Base-by-base conservation (phyloP, 805 yeast species). In the Metschnikowia cerradonensis region DNA sequence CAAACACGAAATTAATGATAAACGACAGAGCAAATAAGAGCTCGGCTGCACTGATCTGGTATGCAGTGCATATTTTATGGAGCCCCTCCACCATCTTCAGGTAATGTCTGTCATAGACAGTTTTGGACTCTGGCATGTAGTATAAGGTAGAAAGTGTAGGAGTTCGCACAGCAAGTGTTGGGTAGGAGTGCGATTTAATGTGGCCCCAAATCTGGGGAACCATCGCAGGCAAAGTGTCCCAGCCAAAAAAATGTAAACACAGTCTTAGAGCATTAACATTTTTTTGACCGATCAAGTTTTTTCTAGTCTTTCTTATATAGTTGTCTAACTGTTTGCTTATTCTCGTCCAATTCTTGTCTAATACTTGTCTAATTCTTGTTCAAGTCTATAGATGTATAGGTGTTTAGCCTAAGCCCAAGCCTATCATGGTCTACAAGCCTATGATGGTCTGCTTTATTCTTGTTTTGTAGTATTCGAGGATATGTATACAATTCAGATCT, bases 1-100 rank as follows among this genome's bases (percentile, higher is more conserved):
- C 89, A 34, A 77, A 45, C 0, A 76, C 36, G 35, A 84, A 70
- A 41, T 82, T 75, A 37, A 62, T 37, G 14, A 67, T 33, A 48
- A 73, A 73, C 44, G 77, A 72, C n/a, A 38, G 26, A 2, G 66
- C 49, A 54, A 65, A 72, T 5, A 59, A 32, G 20, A 68, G 41
- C 52, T 72, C 76, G 1, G 59, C 51, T 6, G 58, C 26, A 3
- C 66, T 48, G 11, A 67, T 36, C 22, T 51, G 53, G 36, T 50
- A 48, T 3, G 13, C 4, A 10, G 15, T 6, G 8, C 40, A 34
- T 13, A 44, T 4, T 15, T 26, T 10, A 11, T 14, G 40, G 15
- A 44, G 26, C 41, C 33, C 22, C 23, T 23, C 34, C 20, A 10
- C n/a, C 7, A 40, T 33, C 23, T 23, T 17, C 15, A n/a, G 40